Percentiles rank a stretch among this genome's conserved stretches.
Conservation (phyloP, 2,329 filamentous ascomycete species). For the Cadophora sp. region DNA sequence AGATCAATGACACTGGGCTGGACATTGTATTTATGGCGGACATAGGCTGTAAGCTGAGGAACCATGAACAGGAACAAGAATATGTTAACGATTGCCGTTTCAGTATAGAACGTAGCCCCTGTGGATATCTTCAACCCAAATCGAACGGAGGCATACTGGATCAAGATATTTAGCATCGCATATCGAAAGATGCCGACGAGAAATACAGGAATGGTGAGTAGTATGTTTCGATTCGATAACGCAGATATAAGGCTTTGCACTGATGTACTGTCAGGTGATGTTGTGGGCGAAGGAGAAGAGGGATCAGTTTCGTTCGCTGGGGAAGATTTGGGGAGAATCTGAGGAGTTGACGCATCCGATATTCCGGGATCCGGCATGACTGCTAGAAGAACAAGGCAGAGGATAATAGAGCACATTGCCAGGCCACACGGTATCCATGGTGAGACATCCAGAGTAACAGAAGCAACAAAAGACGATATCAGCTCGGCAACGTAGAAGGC, state of each 20-base stretch:
- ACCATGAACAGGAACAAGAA: slow-evolving; percentile 42
- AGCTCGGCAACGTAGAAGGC: slow-evolving; percentile 45
- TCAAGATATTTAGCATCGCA: slow-evolving; percentile 42
- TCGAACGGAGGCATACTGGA: slow-evolving; percentile 44
- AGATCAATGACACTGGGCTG: slow-evolving; percentile 39
- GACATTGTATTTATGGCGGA: slow-evolving; percentile 32
- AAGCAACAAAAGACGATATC: slow-evolving; percentile 40
- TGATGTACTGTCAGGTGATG: slow-evolving; percentile 11
- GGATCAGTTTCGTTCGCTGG: not conserved
- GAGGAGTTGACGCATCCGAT: not conserved
- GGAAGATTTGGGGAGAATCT: not conserved
- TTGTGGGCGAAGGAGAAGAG: not conserved
- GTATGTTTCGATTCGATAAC: slow-evolving; percentile 33
- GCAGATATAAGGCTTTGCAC: slow-evolving; percentile 24
- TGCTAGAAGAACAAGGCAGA: slow-evolving; percentile 36
- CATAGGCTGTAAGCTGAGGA: slow-evolving; percentile 33
- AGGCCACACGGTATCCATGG: slow-evolving; percentile 43
- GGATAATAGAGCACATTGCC: slow-evolving; percentile 36
- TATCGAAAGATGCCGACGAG: slow-evolving; percentile 43
- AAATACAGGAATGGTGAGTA: slow-evolving; percentile 41
- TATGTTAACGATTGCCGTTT: slow-evolving; percentile 43
- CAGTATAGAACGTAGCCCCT: slow-evolving; percentile 43
- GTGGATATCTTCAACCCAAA: slow-evolving; percentile 41
- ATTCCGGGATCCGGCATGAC: slow-evolving; percentile 34
- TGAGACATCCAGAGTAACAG: slow-evolving; percentile 41